A percentile compares a stretch with the other conserved stretches of the same genome.
These are phyloP conservation scores for Malassezia pachydermatis DNA, from an alignment of 1,284 basidiomycete genomes.

Conservation along the genomic window DNA sequence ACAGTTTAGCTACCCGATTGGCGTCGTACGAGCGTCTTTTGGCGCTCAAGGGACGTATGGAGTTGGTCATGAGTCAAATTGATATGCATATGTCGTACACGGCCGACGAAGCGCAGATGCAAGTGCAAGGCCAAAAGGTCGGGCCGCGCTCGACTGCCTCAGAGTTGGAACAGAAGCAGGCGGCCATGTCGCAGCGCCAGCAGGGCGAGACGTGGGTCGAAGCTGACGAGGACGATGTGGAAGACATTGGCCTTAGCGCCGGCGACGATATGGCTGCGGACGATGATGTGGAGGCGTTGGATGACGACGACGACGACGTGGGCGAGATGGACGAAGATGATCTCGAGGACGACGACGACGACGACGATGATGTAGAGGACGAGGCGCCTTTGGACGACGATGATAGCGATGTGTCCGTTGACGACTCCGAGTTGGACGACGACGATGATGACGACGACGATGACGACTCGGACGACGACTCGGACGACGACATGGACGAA, in stretches of 20 bases:
- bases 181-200: slow-evolving; percentile 17
- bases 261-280: not conserved
- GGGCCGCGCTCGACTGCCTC: slow-evolving; percentile 11
- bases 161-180: slow-evolving; percentile 21
- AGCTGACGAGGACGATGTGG: slow-evolving; percentile 27
- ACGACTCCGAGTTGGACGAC: slow-evolving; percentile 16
- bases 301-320: slow-evolving; percentile 23
- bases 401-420: not conserved
- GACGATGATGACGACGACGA: slow-evolving; percentile 22
- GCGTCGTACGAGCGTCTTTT: slow-evolving; percentile 74
- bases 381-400: slow-evolving; percentile 14
- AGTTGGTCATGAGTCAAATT: slow-evolving; percentile 86
- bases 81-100: slow-evolving; percentile 56
- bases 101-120: slow-evolving; percentile 21
- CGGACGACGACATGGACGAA: slow-evolving; percentile 1
- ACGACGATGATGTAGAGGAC: slow-evolving; percentile 7
- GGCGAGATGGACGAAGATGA: slow-evolving; percentile 23
- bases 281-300: slow-evolving; percentile 23
- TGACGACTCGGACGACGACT: slow-evolving; percentile 19
- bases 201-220: slow-evolving; percentile 35
- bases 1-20: slow-evolving; percentile 68
- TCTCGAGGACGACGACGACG: slow-evolving; percentile 2
- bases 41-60: slow-evolving; percentile 75
- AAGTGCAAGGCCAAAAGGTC: slow-evolving; percentile 32
- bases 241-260: slow-evolving; percentile 31